Conservation (phyloP, 1,139 yeast species). For the Pichia sp. region DNA sequence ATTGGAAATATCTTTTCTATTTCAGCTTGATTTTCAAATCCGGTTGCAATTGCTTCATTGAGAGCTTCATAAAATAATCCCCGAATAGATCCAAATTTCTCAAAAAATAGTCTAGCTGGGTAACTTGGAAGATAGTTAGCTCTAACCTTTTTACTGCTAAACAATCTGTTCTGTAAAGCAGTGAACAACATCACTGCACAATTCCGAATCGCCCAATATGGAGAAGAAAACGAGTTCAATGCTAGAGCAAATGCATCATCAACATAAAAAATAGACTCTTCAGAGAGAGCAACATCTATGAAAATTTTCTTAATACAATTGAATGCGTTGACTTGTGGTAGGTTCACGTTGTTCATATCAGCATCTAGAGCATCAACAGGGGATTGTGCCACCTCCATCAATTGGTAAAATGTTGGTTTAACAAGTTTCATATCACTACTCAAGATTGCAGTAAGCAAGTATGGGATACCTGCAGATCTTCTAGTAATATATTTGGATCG, state of each 20-base stretch:
- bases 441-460: slow-evolving; percentile 65
- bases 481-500: slow-evolving; percentile 72
- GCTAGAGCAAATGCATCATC: slow-evolving; percentile 59
- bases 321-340: slow-evolving; percentile 92
- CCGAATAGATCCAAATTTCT: slow-evolving; percentile 52
- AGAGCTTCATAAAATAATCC: slow-evolving; percentile 46
- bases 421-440: slow-evolving; percentile 50
- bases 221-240: slow-evolving; percentile 56
- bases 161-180: slow-evolving; percentile 70
- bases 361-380: slow-evolving; percentile 38
- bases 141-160: slow-evolving; percentile 51
- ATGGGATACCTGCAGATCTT: slow-evolving; percentile 90
- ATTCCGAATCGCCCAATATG: slow-evolving; percentile 81
- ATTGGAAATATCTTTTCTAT: slow-evolving; percentile 70
- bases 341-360: slow-evolving; percentile 51
- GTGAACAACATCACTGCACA: slow-evolving; percentile 93
- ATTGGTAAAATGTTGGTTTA: slow-evolving; percentile 44
- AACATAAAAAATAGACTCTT: slow-evolving; percentile 47
- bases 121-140: slow-evolving; percentile 21
- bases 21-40: slow-evolving; percentile 23
- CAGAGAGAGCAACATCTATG: slow-evolving; percentile 61
- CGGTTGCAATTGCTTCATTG: slow-evolving; percentile 33
- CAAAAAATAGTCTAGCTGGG: slow-evolving; percentile 61
- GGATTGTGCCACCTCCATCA: slow-evolving; percentile 49
- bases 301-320: slow-evolving; percentile 76